phyloP scores from a whole-genome alignment of 2,329 filamentous ascomycete species.

The Metarhizium humberi region DNA sequence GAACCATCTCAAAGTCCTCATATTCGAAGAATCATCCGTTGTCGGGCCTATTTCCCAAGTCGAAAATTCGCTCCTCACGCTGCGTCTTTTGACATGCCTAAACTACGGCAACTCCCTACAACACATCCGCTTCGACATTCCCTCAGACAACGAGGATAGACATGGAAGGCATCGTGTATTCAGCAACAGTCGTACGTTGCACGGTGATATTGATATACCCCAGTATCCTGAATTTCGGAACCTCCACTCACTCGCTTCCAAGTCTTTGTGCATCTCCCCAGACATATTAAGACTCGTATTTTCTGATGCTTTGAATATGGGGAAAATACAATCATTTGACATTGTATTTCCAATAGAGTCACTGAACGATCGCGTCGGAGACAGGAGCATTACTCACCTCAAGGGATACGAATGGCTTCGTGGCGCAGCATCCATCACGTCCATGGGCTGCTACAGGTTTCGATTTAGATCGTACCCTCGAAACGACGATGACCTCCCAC shows the following conservation, averaged over 20 bases:
- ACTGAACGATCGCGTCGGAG: slow-evolving; percentile 14
- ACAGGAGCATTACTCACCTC: slow-evolving; percentile 19
- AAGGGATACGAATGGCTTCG: slow-evolving; percentile 24
- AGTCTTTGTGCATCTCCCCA: slow-evolving; percentile 15
- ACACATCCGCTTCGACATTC: slow-evolving; percentile 22
- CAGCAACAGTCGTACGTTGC: background rate
- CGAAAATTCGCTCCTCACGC: slow-evolving; percentile 12
- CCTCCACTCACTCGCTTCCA: slow-evolving; percentile 19
- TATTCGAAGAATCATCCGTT: slow-evolving; percentile 10
- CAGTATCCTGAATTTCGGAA: slow-evolving; percentile 14
- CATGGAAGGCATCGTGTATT: slow-evolving; percentile 3
- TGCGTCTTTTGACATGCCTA: slow-evolving; percentile 18
- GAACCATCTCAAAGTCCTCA: slow-evolving; percentile 20
- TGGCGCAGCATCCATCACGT: slow-evolving; percentile 22
- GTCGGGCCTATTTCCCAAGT: slow-evolving; percentile 13
- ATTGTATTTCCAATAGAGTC: slow-evolving; percentile 23
- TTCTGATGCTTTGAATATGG: slow-evolving; percentile 14
- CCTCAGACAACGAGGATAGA: slow-evolving; percentile 14
- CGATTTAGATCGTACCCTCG: slow-evolving; percentile 20
- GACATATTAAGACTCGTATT: slow-evolving; percentile 15
- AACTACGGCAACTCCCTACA: slow-evolving; percentile 17
- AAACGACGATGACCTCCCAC: slow-evolving; percentile 18
- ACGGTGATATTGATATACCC: background rate
- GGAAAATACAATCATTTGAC: slow-evolving; percentile 24
- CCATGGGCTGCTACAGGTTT: slow-evolving; percentile 26